Evolutionary conservation across 2,329 filamentous ascomycete genomes (phyloP).

Genomic region (Fragosphaeria purpurea): DNA sequence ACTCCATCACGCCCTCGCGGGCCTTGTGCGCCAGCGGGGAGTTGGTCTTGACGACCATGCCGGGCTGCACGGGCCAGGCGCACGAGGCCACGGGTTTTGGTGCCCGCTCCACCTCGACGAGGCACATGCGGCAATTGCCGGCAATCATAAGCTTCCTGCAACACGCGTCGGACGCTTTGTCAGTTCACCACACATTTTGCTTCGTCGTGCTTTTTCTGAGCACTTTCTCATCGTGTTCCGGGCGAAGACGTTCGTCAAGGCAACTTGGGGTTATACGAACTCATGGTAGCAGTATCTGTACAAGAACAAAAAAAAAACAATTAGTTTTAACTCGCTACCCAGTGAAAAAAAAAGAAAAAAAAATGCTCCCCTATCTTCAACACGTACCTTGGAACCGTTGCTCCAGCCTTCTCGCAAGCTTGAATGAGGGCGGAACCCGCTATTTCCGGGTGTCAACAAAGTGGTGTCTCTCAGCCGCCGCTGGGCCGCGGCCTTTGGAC

Average conservation of each 20-base stretch:
- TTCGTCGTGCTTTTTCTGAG: too few species aligned
- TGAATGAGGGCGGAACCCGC: slow-evolving; percentile 96
- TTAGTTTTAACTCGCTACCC: too few species aligned
- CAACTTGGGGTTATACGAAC: slow-evolving; percentile 28
- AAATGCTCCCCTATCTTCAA: too few species aligned
- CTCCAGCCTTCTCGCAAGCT: slow-evolving; percentile 96
- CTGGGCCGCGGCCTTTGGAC: background rate
- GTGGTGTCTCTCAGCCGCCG: too few species aligned
- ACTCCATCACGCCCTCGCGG: slow-evolving; percentile 98
- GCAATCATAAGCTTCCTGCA: slow-evolving; percentile 93
- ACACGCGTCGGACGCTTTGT: slow-evolving; percentile 19
- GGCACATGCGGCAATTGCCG: slow-evolving; percentile 98
- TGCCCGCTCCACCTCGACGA: slow-evolving; percentile 93
- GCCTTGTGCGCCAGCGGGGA: slow-evolving; percentile 95
- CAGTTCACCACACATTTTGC: slow-evolving; percentile 19
- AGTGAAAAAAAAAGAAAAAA: too few species aligned
- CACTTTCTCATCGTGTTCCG: too few species aligned
- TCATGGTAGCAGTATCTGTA: slow-evolving; percentile 96
- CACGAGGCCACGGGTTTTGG: slow-evolving; percentile 97
- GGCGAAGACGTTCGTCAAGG: too few species aligned
- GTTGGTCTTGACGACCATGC: slow-evolving; percentile 99
- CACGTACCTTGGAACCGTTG: slow-evolving; percentile 66
- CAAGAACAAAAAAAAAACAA: background rate
- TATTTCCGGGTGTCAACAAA: slow-evolving; percentile 29
- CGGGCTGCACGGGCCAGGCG: slow-evolving; percentile 95